These are phyloP conservation scores for Suillus ampliporus DNA, from an alignment of 768 basidiomycete species.

Conservation along the genomic window DNA sequence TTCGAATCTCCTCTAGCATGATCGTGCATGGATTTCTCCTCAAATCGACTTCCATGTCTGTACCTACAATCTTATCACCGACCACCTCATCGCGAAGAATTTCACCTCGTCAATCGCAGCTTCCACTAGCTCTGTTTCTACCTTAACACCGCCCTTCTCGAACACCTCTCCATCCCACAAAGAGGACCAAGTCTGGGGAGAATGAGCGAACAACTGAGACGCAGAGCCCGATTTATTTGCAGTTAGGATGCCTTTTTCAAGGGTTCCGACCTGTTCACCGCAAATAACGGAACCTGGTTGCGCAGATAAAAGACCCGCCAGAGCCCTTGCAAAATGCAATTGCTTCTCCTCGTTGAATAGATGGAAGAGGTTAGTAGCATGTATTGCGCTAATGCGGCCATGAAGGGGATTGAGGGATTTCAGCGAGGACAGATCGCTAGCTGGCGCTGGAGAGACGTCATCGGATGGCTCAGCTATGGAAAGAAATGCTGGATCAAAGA, in stretches of 20 bases:
- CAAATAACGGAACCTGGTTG: conserved; percentile 38
- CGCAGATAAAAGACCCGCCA: conserved; percentile 36
- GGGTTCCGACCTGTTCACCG: conserved; percentile 30
- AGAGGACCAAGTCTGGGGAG: conserved; percentile 21
- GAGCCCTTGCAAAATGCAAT: conserved; percentile 28
- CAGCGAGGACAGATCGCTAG: conserved; percentile 39
- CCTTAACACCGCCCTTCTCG: conserved; percentile 39
- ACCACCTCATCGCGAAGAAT: neutral
- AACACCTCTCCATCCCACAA: conserved; percentile 32
- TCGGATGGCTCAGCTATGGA: conserved; percentile 37
- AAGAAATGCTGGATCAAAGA: conserved; percentile 52
- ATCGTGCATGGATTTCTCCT: neutral
- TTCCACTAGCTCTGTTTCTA: conserved; percentile 25
- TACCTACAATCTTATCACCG: neutral
- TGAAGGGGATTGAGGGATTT: conserved; percentile 52
- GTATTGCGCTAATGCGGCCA: conserved; percentile 55
- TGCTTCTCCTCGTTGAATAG: conserved; percentile 38
- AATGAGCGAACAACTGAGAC: conserved; percentile 17
- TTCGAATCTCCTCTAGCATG: neutral
- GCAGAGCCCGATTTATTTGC: neutral
- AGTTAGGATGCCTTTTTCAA: conserved; percentile 15
- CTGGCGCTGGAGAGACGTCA: conserved; percentile 24
- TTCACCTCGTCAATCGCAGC: neutral
- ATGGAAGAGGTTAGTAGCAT: conserved; percentile 55
- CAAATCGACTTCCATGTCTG: neutral